phyloP scores from a whole-genome alignment of 805 yeast species.

The Yamadazyma sp. region DNA sequence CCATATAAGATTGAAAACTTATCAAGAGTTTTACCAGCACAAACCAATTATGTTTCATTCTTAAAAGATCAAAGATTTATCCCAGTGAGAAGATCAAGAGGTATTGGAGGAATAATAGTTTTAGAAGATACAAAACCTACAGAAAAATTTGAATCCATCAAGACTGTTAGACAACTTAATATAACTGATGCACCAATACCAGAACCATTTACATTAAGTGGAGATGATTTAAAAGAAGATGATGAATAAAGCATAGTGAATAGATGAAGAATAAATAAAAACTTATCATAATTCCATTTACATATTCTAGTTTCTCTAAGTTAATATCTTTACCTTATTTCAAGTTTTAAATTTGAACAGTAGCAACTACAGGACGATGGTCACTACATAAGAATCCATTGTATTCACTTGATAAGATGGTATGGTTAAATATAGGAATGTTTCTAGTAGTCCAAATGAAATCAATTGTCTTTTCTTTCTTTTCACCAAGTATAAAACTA shows the following conservation, averaged over 20 bases:
- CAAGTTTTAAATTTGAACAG: slow-evolving; percentile 5
- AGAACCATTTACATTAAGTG: slow-evolving; percentile 63
- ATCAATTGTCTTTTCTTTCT: slow-evolving; percentile 32
- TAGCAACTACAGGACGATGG: slow-evolving; percentile 33
- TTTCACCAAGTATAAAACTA: slow-evolving; percentile 17
- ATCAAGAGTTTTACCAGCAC: slow-evolving; percentile 87
- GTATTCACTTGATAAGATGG: slow-evolving; percentile 25
- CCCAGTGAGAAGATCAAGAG: slow-evolving; percentile 79
- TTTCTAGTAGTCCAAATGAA: slow-evolving; percentile 34
- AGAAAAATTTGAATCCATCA: slow-evolving; percentile 63
- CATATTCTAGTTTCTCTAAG: background rate
- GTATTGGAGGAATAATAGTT: slow-evolving; percentile 66
- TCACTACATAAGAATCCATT: slow-evolving; percentile 32
- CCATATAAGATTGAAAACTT: slow-evolving; percentile 74
- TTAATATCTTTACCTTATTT: too few species aligned
- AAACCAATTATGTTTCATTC: slow-evolving; percentile 79
- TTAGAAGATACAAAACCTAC: slow-evolving; percentile 61
- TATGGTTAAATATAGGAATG: slow-evolving; percentile 12
- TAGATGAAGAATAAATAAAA: background rate
- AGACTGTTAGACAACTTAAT: slow-evolving; percentile 78
- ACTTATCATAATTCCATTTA: background rate
- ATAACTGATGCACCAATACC: slow-evolving; percentile 73
- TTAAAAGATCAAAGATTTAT: slow-evolving; percentile 69
- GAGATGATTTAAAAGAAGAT: slow-evolving; percentile 47
- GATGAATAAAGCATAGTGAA: slow-evolving; percentile 5